Evolutionary conservation across 75 land plant species (phyloP).

Genomic region (Gnetum montanum): DNA sequence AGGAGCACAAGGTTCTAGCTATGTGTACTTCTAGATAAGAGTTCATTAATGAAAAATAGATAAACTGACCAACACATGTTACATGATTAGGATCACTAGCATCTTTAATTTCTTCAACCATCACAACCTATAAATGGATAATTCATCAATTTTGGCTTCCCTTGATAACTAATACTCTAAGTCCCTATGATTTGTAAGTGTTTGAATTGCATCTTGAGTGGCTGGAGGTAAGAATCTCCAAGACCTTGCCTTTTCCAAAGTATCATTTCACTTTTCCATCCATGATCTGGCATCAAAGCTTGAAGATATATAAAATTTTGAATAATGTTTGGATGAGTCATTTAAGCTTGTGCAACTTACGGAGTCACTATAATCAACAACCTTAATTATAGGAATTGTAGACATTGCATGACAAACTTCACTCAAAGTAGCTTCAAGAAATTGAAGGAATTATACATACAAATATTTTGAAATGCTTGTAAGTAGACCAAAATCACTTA

Average conservation of each 20-base stretch:
- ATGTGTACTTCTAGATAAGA: not conserved
- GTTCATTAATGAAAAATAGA: constrained; percentile 17
- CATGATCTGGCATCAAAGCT: too few relatives aligned
- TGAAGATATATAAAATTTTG: constrained; percentile 5
- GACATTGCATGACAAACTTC: too few relatives aligned
- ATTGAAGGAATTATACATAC: too few relatives aligned
- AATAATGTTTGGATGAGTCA: not conserved
- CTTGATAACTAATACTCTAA: constrained; percentile 20
- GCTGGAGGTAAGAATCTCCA: too few relatives aligned
- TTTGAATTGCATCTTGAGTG: constrained; percentile 9
- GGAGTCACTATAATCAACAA: constrained; percentile 8
- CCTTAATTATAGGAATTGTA: too few relatives aligned
- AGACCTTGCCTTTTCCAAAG: too few relatives aligned
- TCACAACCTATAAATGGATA: not conserved
- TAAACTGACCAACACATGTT: constrained; percentile 24
- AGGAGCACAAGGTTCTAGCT: constrained; percentile 2
- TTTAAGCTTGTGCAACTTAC: constrained; percentile 16
- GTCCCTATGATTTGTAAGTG: too few relatives aligned
- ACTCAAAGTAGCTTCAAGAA: constrained; percentile 25
- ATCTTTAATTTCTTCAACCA: not conserved
- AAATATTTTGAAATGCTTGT: too few relatives aligned
- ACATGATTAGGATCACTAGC: constrained; percentile 7
- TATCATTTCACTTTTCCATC: constrained; percentile 26
- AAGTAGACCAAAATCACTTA: too few relatives aligned
- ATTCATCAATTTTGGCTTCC: too few relatives aligned